phyloP scores from a whole-genome alignment of 2,329 filamentous ascomycete species.

The Lomentospora prolificans region DNA sequence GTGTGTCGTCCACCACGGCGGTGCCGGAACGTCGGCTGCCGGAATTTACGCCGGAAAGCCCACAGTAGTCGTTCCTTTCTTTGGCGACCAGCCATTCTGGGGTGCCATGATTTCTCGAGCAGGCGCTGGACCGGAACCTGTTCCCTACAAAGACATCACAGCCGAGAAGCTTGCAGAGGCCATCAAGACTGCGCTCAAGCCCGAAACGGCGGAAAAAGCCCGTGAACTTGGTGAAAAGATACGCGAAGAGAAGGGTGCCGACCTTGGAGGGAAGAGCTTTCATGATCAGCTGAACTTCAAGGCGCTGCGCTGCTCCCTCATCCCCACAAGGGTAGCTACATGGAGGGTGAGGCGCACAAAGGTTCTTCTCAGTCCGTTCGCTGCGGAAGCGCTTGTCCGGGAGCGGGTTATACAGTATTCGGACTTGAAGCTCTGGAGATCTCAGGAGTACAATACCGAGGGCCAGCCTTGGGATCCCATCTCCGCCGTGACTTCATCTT shows the following conservation, averaged over 20 bases:
- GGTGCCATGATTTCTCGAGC: slow-evolving; percentile 65
- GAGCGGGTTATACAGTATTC: slow-evolving; percentile 55
- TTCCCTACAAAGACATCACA: slow-evolving; percentile 59
- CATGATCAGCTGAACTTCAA: slow-evolving; percentile 60
- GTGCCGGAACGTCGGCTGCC: slow-evolving; percentile 78
- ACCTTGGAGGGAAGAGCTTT: slow-evolving; percentile 57
- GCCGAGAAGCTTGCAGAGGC: slow-evolving; percentile 55
- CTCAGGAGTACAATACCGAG: slow-evolving; percentile 64
- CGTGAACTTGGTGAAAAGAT: slow-evolving; percentile 54
- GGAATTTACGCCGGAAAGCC: slow-evolving; percentile 74
- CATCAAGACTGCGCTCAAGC: slow-evolving; percentile 49
- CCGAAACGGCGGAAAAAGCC: slow-evolving; percentile 47
- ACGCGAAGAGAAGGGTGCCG: slow-evolving; percentile 53
- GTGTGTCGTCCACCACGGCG: slow-evolving; percentile 78
- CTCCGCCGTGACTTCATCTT: slow-evolving; percentile 63
- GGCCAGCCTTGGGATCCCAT: slow-evolving; percentile 73
- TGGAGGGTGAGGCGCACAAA: slow-evolving; percentile 65
- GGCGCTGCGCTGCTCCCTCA: slow-evolving; percentile 58
- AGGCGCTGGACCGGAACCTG: slow-evolving; percentile 61
- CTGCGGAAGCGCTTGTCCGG: slow-evolving; percentile 58
- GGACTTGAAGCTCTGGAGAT: slow-evolving; percentile 57
- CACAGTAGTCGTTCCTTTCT: slow-evolving; percentile 79
- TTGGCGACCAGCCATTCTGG: slow-evolving; percentile 79
- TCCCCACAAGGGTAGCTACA: slow-evolving; percentile 58
- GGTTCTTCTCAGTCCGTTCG: slow-evolving; percentile 60